Evolutionary conservation across 1,139 yeast species (phyloP), one percentile per base, ranked within the genome.

Genomic region (Yamadazyma trypodendri): DNA sequence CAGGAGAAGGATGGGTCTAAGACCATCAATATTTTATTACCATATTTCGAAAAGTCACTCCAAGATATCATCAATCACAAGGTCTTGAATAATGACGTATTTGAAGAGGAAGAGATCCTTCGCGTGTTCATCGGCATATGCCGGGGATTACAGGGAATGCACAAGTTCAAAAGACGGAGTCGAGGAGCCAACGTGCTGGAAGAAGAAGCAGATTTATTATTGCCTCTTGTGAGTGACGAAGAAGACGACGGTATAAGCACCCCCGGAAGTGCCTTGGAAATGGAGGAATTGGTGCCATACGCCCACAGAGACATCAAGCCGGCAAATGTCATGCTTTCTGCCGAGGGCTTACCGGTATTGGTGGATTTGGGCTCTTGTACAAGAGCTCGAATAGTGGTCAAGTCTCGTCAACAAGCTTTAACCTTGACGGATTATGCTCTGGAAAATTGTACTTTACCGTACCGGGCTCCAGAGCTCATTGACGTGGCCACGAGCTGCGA

Each of bases 261-360:
- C 23, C 21, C 37, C 10, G 62, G 63, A 2, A 32, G 21, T 25
- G 31, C 23, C 11, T 71, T 82, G 2, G 85, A 81, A 41, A 54
- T 84, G 42, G 73, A 72, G 33, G 84, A 80, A 41, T 61, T 77
- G 29, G 68, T 75, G 2, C 86, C 95, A 1, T 88, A 75, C 58
- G 95, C 95, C 0, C 97, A 89, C 57, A 67, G 89, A 43, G 96
- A 89, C 56, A 63, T 90, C 39, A 89, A 88, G 51, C 97, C 97
- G 0, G 95, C 92, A 1, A 89, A 88, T 54, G 78, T 89, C 16
- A 84, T 89, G 92, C 63, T 89, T 8, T 75, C 85, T 1, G 76
- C 80, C 18, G 82, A 80, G 42, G 88, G 88, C 0, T 58, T 76
- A 7, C 95, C 95, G 0, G 89, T 89, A 2, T 66, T 90, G 37